Base-by-base conservation (phyloP, 208 protist species). In the Lotmaria passim region DNA sequence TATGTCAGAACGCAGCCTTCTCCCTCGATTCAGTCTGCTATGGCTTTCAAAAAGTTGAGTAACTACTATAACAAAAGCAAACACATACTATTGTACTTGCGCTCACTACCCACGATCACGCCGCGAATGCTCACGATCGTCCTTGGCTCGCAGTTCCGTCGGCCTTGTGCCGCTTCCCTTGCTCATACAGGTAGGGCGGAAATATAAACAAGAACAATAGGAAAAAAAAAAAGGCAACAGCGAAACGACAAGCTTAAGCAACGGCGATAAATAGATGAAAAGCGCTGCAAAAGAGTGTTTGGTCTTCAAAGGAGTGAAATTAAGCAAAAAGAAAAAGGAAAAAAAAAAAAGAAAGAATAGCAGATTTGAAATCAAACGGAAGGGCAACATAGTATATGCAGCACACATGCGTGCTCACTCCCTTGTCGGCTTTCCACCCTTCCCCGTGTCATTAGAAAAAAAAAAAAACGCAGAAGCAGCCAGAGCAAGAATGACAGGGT, bases 141-240 rank as follows among this genome's bases (percentile, higher is more conserved):
- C 30, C 10, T 21, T 26, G 4, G 3, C 28, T 38, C 51, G 30
- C 51, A 4, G 5, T 19, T 10, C 5, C 12, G 21, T 31, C 21
- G 17, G 23, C 39, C 31, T 34, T 67, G 26, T 23, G 8, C 41
- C 44, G 19, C 53, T 7, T 43, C 30, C 5, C 51, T 38, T n/a
- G 21, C 24, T 52, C 24, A 12, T 41, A 21, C 44, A 7, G 36
- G 7, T 7, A 15, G 10, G 15, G 15, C 5, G 11, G 41, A 57
- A 55, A 74, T 2, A 55, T 38, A 46, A 36, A 57, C 59, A 57
- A 63, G 47, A 56, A 38, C 43, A 34, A 47, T 39, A 41, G 33
- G 7, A 26, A 61, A 52, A 47, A 51, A 41, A 44, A 7, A 26
- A 61, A 52, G 47, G 38, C 56, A 47, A 10, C 38, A 34, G 6